A percentile compares a stretch with the other conserved stretches of the same genome.
Conservation (phyloP, 495 filamentous ascomycete species). For the Penicillium verhagenii region DNA sequence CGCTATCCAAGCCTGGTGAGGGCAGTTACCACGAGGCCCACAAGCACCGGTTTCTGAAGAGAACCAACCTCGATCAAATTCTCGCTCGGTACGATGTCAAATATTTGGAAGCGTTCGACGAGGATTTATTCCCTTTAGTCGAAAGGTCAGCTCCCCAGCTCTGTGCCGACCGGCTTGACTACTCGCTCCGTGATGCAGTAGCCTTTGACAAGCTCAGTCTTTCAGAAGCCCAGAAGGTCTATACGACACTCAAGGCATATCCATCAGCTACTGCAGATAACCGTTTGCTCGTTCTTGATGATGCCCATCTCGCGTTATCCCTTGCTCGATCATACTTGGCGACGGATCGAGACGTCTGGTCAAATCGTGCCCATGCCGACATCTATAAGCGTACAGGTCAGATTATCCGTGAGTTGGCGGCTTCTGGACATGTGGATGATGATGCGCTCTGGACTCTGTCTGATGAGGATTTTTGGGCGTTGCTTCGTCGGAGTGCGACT, state of each 20-base stretch:
- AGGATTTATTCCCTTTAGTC: slow-evolving; percentile 41
- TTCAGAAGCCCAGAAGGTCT: slow-evolving; percentile 23
- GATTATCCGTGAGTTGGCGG: slow-evolving; percentile 31
- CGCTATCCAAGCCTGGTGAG: slow-evolving; percentile 38
- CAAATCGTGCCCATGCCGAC: slow-evolving; percentile 30
- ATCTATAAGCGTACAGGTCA: slow-evolving; percentile 33
- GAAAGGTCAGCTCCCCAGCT: slow-evolving; percentile 41
- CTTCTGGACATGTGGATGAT: slow-evolving; percentile 23
- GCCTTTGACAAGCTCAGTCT: slow-evolving; percentile 32
- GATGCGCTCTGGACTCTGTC: slow-evolving; percentile 35
- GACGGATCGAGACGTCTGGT: slow-evolving; percentile 39
- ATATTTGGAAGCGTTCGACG: slow-evolving; percentile 29
- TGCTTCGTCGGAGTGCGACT: slow-evolving; percentile 27
- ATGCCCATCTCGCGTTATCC: slow-evolving; percentile 27
- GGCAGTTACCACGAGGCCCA: slow-evolving; percentile 45
- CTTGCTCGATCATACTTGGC: slow-evolving; percentile 35
- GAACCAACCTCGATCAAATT: slow-evolving; percentile 32
- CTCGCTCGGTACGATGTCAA: slow-evolving; percentile 31
- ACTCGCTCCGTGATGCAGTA: slow-evolving; percentile 39
- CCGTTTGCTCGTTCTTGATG: slow-evolving; percentile 36
- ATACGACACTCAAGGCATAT: slow-evolving; percentile 28
- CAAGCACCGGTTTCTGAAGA: slow-evolving; percentile 39
- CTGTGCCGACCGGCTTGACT: slow-evolving; percentile 45
- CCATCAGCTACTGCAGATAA: slow-evolving; percentile 22
- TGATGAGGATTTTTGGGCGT: slow-evolving; percentile 37